phyloP scores from a whole-genome alignment of 78 protist species.

The Andalucia godoyi region DNA sequence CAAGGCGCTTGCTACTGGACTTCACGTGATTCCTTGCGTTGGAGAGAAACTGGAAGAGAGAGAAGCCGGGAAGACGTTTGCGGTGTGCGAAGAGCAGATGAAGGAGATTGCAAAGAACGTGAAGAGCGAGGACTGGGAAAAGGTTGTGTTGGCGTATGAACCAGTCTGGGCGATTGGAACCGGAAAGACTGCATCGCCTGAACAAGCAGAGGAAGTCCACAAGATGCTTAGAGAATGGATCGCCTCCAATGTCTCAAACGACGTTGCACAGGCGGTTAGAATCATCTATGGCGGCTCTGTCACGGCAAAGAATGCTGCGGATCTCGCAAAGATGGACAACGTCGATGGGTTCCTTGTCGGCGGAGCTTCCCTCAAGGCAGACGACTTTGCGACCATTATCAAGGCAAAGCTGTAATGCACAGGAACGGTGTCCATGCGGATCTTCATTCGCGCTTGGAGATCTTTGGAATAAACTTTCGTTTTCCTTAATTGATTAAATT shows the following conservation, averaged over 20 bases:
- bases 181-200: conserved; percentile 90
- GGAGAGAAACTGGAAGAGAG: conserved; percentile 92
- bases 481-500: no score
- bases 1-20: conserved; percentile 58
- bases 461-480: no score
- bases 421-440: no score
- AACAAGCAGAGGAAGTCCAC: conserved; percentile 80
- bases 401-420: conserved; percentile 3
- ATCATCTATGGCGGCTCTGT: conserved; percentile 98
- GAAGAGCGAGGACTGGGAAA: conserved; percentile 42
- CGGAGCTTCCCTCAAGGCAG: conserved; percentile 90
- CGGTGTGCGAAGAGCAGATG: conserved; percentile 52
- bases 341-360: conserved; percentile 99
- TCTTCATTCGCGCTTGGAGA: no score
- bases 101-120: conserved; percentile 14
- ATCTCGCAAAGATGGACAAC: conserved; percentile 61
- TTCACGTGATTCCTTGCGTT: conserved; percentile 81
- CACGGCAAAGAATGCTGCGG: conserved; percentile 48
- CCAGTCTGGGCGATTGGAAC: conserved; percentile 99
- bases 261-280: conserved; percentile 52
- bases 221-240: conserved; percentile 53
- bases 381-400: conserved; percentile 64
- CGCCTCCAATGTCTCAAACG: conserved; percentile 14
- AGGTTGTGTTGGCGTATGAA: conserved; percentile 88
- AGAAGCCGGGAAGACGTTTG: conserved; percentile 48